These are phyloP conservation scores for Lactifluus hygrophoroides DNA, from an alignment of 768 basidiomycete genomes.

Conservation along the genomic window DNA sequence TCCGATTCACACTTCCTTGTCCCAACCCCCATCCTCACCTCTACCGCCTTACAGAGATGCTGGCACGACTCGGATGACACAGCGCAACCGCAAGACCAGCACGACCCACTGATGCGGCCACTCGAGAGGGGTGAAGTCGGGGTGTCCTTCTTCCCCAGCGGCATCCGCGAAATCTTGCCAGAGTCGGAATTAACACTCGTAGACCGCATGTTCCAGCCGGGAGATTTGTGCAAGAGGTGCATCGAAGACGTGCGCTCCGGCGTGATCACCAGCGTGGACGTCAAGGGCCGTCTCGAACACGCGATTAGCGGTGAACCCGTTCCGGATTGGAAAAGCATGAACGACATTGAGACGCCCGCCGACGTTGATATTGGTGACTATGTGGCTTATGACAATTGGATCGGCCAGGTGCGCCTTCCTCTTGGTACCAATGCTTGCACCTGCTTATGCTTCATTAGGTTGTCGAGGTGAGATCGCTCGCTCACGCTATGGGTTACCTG, in stretches of 20 bases:
- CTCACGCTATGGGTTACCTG: conserved; percentile 1
- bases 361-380: conserved; percentile 74
- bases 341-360: conserved; percentile 47
- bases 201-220: conserved; percentile 68
- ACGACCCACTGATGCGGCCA: conserved; percentile 69
- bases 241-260: conserved; percentile 69
- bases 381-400: conserved; percentile 77
- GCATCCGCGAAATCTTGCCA: conserved; percentile 55
- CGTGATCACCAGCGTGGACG: conserved; percentile 55
- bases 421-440: conserved; percentile 9
- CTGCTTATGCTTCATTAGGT: conserved; percentile 35
- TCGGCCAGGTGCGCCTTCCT: conserved; percentile 63
- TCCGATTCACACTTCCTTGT: background rate
- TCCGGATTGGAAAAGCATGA: conserved; percentile 52
- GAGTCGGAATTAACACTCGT: conserved; percentile 63
- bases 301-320: conserved; percentile 55
- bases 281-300: conserved; percentile 64
- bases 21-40: background rate
- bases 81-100: conserved; percentile 33
- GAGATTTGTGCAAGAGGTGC: conserved; percentile 76
- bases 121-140: conserved; percentile 76
- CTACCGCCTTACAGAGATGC: conserved; percentile 47
- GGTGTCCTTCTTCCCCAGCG: conserved; percentile 55
- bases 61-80: conserved; percentile 85
- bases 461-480: conserved; percentile 55